phyloP scores from a whole-genome alignment of 805 yeast genomes.

The Schizosaccharomyces lindneri region DNA sequence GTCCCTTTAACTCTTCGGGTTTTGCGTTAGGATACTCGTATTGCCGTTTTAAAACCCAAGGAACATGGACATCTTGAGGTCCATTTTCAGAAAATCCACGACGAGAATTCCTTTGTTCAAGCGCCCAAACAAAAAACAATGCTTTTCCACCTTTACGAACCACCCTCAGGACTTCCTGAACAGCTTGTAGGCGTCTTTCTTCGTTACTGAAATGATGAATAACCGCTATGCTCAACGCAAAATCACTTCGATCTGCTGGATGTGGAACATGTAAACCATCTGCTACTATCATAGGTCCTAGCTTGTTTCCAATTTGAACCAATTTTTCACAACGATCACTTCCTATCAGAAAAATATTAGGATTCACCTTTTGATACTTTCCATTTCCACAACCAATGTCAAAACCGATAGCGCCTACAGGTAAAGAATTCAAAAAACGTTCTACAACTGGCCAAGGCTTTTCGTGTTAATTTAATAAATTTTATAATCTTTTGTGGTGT shows the following conservation, averaged over 20 bases:
- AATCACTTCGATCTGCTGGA: conserved; percentile 29
- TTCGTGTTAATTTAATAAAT: background rate
- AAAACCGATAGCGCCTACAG: conserved; percentile 42
- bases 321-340: conserved; percentile 17
- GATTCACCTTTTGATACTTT: conserved; percentile 55
- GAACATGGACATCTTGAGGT: conserved; percentile 83
- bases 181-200: conserved; percentile 54
- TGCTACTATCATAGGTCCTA: conserved; percentile 33
- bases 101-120: conserved; percentile 69
- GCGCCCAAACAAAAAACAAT: conserved; percentile 84
- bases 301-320: conserved; percentile 19
- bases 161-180: conserved; percentile 37
- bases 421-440: conserved; percentile 27
- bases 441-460: conserved; percentile 90
- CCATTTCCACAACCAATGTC: conserved; percentile 98
- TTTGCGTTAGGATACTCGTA: conserved; percentile 14
- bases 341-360: conserved; percentile 45
- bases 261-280: conserved; percentile 57
- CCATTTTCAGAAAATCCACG: conserved; percentile 80
- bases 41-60: conserved; percentile 58
- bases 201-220: conserved; percentile 83
- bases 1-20: background rate
- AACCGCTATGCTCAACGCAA: conserved; percentile 87
- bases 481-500: background rate
- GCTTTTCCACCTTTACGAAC: conserved; percentile 39